Evolutionary conservation across 2,329 filamentous ascomycete genomes (phyloP), one percentile per base, ranked within the genome.

Genomic region (Claviceps digitariae): DNA sequence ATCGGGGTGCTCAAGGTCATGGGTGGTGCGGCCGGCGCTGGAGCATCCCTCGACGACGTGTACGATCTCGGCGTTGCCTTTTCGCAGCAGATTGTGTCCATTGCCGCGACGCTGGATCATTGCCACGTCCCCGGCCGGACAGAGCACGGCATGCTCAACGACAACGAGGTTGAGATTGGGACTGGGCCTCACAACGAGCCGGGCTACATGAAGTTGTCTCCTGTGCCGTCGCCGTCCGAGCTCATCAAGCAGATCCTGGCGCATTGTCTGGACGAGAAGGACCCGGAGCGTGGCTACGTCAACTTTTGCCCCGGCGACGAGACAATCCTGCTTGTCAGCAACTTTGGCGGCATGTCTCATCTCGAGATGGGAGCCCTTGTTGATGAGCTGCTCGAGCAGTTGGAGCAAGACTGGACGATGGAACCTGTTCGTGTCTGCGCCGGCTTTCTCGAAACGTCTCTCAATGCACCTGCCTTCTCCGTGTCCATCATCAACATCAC

Each of bases 381-480:
- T 13, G 72, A 79, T 54, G 77, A 80, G 63, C 62, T 79, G 12
- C 69, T 78, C 7, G 68, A 70, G 38, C 77, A 80, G 60, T 65
- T 81, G 12, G 66, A 66, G 7, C 57, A 54, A 0, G 63, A 71
- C 55, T 81, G 76, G 74, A 67, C 69, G 6, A 69, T 79, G 4
- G 64, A 68, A 48, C 77, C 77, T 0, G 72, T 73, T 3, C 73
- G 84, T 31, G 74, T 85, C 51, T 73, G 79, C 51, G 69, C 75
- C 0, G 84, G 84, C 1, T 82, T 79, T 29, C 76, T 83, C 53
- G 85, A 87, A 74, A 87, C 84, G 0, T 86, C 82, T 17, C 74
- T 88, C 60, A 87, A 87, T 58, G 84, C 82, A 0, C 76, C 83
- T 0, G 84, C 83, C 0, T 87, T 87, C 62, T 84, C 81, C 15